phyloP scores from a whole-genome alignment of 495 filamentous ascomycete genomes.

The Podospora australis region DNA sequence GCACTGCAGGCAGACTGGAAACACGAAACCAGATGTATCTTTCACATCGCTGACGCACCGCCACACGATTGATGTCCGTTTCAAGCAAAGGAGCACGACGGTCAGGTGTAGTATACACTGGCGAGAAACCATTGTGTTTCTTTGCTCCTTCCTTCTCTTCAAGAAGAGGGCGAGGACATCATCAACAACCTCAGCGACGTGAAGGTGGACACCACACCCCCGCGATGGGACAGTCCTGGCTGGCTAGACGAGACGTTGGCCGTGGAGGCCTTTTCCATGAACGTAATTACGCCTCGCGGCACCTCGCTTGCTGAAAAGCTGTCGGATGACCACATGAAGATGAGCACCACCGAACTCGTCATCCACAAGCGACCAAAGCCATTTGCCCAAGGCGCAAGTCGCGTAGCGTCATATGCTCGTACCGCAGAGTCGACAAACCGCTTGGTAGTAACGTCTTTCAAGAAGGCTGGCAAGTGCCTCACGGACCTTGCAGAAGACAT shows the following conservation, averaged over 20 bases:
- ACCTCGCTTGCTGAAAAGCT: too few species aligned
- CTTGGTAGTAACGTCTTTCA: slow-evolving; percentile 28
- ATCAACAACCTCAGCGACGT: too few species aligned
- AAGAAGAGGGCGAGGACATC: too few species aligned
- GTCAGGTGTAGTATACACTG: too few species aligned
- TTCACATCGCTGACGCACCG: slow-evolving; percentile 35
- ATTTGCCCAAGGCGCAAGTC: slow-evolving; percentile 27
- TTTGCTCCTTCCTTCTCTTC: too few species aligned
- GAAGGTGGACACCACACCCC: too few species aligned
- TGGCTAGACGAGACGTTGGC: slow-evolving; percentile 27
- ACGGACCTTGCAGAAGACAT: slow-evolving; percentile 28
- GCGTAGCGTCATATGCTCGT: slow-evolving; percentile 28
- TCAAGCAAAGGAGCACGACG: too few species aligned
- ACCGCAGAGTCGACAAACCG: slow-evolving; percentile 17
- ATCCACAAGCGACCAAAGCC: slow-evolving; percentile 22
- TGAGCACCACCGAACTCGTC: slow-evolving; percentile 21
- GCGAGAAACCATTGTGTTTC: too few species aligned
- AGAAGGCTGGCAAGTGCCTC: slow-evolving; percentile 18
- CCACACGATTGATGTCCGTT: too few species aligned
- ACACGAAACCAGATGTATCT: slow-evolving; percentile 31
- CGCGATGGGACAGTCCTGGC: slow-evolving; percentile 18
- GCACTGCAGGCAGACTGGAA: slow-evolving; percentile 26
- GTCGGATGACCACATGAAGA: slow-evolving; percentile 22
- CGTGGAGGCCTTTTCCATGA: slow-evolving; percentile 24
- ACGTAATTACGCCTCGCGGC: too few species aligned